Evolutionary conservation across 2,329 filamentous ascomycete species (phyloP), one percentile per base, ranked within the genome.

Genomic region (Nemania sp.): DNA sequence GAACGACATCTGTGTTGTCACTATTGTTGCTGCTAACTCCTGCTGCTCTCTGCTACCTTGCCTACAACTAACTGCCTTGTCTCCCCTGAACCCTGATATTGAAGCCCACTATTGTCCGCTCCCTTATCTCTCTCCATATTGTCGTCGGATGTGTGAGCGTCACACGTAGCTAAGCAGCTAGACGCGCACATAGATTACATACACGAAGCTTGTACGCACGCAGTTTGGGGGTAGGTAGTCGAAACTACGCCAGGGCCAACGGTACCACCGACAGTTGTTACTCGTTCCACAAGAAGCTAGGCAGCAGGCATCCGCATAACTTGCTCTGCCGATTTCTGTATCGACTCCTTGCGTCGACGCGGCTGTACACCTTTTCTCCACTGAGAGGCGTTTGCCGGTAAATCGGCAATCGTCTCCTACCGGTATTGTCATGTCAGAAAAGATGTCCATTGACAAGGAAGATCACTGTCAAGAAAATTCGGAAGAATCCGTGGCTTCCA

Each of bases 381-480:
- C 62, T 72, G 73, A 74, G 76, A 80, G 80, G 79, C 79, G 77
- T 76, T 78, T 79, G 79, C 79, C 79, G 80, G 79, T 80, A 57
- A 76, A 77, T 79, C 81, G 80, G 81, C 80, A 78, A 77, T 73
- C 76, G 75, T 79, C 77, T 78, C 74, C 73, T 77, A 73, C 73
- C 71, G 73, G 69, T 65, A 77, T 79, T 83, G 84, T 83, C 79
- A 90, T 90, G 88, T 86, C 87, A 81, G 87, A 89, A 81, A 88
- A 83, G 74, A 91, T 90, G 89, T 90, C 88, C 73, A 87, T 90
- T 79, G 88, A 90, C 78, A 85, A 86, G 79, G 86, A 87, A 80
- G 86, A 85, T 78, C 81, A 80, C 64, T 79, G 80, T 74, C 85
- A 87, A 78, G 86, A 89, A 70, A 87, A 88, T 70, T 88, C 86